phyloP scores from a whole-genome alignment of 1,284 basidiomycete genomes.

The Cutaneotrichosporon spelunceum region DNA sequence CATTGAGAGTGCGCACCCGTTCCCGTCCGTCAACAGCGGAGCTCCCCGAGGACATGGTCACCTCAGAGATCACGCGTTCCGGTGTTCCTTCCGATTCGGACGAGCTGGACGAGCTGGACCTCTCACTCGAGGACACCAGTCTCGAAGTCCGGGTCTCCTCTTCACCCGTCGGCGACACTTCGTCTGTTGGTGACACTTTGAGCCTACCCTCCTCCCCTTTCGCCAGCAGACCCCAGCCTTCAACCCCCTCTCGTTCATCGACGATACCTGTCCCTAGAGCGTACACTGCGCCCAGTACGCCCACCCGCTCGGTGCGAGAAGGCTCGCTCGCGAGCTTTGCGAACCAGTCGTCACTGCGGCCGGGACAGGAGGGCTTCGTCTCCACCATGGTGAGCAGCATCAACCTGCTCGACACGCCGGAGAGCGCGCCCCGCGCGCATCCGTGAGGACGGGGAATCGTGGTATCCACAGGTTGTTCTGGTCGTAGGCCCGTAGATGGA shows the following conservation, averaged over 20 bases:
- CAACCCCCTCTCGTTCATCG: not conserved
- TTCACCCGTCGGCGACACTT: too few species aligned
- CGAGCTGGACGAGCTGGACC: too few species aligned
- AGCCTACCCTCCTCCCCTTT: not conserved
- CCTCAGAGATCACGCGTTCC: not conserved
- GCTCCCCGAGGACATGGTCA: not conserved
- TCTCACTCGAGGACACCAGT: too few species aligned
- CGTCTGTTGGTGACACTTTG: too few species aligned
- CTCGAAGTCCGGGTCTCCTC: not conserved
- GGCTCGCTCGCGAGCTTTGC: not conserved
- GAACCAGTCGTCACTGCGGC: not conserved
- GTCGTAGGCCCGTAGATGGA: too few species aligned
- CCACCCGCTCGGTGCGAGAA: not conserved
- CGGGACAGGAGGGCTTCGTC: not conserved
- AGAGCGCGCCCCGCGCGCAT: not conserved
- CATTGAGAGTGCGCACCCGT: not conserved
- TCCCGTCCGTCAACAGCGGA: not conserved
- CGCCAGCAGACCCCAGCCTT: not conserved
- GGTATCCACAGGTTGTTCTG: not conserved
- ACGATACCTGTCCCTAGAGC: not conserved
- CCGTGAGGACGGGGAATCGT: not conserved
- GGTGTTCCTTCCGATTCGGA: not conserved
- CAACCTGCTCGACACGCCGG: constrained; percentile 2
- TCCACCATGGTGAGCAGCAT: not conserved
- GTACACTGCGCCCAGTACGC: not conserved